Evolutionary conservation across 345 rosid genomes (phyloP), one percentile per base, ranked within the genome.

Genomic region (Pugionium dolabratum): DNA sequence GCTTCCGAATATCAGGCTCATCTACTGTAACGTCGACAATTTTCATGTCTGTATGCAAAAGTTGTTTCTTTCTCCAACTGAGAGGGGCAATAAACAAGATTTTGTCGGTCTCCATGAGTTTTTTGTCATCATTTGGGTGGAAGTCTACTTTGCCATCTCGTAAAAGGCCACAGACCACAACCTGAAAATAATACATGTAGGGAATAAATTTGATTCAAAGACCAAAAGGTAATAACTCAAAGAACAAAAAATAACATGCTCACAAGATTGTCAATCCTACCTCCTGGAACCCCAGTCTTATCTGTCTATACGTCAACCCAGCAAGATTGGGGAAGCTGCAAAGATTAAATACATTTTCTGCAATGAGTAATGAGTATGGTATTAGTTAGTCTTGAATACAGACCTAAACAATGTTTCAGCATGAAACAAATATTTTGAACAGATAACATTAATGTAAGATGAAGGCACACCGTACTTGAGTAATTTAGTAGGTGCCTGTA

Each of bases 331-430:
- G 99, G 72, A 90, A 94, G 80, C 79, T 78, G 67, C 80, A 71
- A 73, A 94, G 90, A 67, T 88, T 94, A 75, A 94, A 94, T 62
- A 94, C 91, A 75, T 90, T 90, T 80, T 90, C 95, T 94, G 95
- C 92, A 84, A 79, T 26, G 44, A 64, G 62, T 36, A 70, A 18
- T 18, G 75, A 72, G 45, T 67, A 18, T 4, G 50, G 56, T 52
- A 32, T 37, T 48, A 37, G 48, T 78, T 71, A 81, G 81, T 75
- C 52, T 59, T 56, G 39, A 36, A 45, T 37, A 44, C 56, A 53
- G 18, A 64, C 6, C 31, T 31, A 4, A 26, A 39, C 4, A 49
- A 54, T 2, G 9, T 34, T 34, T 5, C 36, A 9, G 5, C 32
- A 48, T 46, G 52, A 51, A 9, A 10, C 0, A 8, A n/a, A 27